Base-by-base conservation (phyloP, 129 eudicot species). In the Oenanthe sinensis region DNA sequence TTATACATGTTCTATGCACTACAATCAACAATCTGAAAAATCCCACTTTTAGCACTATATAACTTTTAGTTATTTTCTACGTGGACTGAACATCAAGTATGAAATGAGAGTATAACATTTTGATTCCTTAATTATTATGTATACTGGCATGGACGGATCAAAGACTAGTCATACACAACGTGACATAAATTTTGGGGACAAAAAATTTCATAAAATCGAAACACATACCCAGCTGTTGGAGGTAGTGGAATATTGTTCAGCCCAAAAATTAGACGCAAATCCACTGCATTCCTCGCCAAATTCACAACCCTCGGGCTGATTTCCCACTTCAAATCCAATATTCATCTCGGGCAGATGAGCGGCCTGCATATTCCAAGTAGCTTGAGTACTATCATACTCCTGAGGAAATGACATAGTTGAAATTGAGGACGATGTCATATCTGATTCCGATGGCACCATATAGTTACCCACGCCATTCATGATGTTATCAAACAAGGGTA, bases 181-280 rank as follows among this genome's bases (percentile, higher is more conserved):
- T 55, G 65, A 22, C 65, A 22, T 58, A 28, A 22, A n/a, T 6
- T n/a, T 58, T 7, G 30, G 67, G 14, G 65, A 55, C 28, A 13
- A 8, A 55, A 22, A 22, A 1, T 54, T 20, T 54, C 1, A 55
- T 20, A 55, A 55, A 8, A 7, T 10, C 1, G 11, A 48, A 39
- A n/a, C 4, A 74, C 82, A 28, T 84, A 91, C 96, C 93, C 91
- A 84, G 52, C 67, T 82, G 47, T 65, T 72, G 49, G 76, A 75
- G 72, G 82, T 6, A 67, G 74, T 47, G 30, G 83, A 76, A 81
- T 71, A 58, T 82, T 63, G 62, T 54, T 81, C 37, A 0, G 85
- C 81, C 89, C 87, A 85, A 45, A 85, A 80, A 65, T 83, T 83
- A 28, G 90, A 47, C 42, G 65, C 79, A 82, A 80, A 52, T 11